Evolutionary conservation across 805 yeast species (phyloP), one percentile per base, ranked within the genome.

Genomic region (Kuraishia ogatae): DNA sequence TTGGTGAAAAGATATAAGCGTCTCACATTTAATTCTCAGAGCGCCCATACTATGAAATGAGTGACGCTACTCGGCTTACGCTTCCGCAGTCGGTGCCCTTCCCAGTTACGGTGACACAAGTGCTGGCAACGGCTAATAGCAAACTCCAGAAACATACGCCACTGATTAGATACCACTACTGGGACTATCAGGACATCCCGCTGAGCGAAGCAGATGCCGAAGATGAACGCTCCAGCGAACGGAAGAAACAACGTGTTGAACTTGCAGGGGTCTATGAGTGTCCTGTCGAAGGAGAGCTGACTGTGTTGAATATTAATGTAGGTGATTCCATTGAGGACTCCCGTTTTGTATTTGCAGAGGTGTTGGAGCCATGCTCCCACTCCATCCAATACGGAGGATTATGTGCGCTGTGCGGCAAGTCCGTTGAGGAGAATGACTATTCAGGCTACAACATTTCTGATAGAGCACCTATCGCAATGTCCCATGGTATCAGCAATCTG

Each of bases 351-450:
- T 71, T 93, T 15, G 76, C 84, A 28, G 71, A 74, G 48, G 76
- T 93, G 17, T 69, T 73, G 49, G 97, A 96, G 65, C 90, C 96
- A 0, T 94, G 99, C 64, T 78, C 89, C 13, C 99, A 94, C 69
- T 82, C 93, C 1, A 91, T 94, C 26, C 97, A 94, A 61, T 94
- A 86, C 65, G 97, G 96, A 15, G 98, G 98, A 0, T 76, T 93
- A 49, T 93, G 99, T 72, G 97, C 97, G 0, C 70, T 89, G 21
- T 93, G 99, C 68, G 98, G 98, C 5, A 82, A 82, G 56, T 80
- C 88, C 7, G 79, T 94, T 10, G 87, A 81, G 56, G 85, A 82
- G 52, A 76, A 77, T 54, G 97, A 92, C 66, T 90, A 89, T 64
- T 72, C 85, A 2, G 91, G 92, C 4, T 83, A 77, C 66, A 78